A percentile compares a stretch with the other conserved stretches of the same genome.
Conservation (phyloP, 352 stramenopile species). For the Phytopythium montanum region DNA sequence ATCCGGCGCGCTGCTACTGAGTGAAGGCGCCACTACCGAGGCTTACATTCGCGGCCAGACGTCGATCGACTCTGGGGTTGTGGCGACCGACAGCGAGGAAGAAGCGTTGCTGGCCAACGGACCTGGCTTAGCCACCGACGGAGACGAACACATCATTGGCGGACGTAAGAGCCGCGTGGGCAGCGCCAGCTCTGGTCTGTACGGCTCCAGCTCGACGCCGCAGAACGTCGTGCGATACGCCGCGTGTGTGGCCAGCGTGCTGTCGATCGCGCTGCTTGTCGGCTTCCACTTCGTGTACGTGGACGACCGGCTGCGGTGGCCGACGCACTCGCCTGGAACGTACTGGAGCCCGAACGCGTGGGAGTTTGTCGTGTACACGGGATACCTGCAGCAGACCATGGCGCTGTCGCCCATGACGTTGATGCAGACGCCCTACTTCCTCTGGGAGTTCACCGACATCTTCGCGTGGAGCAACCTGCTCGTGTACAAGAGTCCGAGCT, state of each 20-base stretch:
- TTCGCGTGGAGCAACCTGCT: constrained; percentile 64
- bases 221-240: constrained; percentile 45
- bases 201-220: constrained; percentile 23
- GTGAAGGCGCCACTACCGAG: constrained; percentile 8
- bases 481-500: constrained; percentile 14
- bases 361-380: constrained; percentile 49
- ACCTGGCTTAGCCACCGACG: not conserved
- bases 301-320: constrained; percentile 23
- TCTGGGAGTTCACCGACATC: constrained; percentile 57
- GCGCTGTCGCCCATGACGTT: constrained; percentile 47
- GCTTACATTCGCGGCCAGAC: constrained; percentile 29
- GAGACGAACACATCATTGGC: constrained; percentile 28
- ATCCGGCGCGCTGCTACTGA: constrained; percentile 9
- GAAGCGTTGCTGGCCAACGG: not conserved
- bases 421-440: constrained; percentile 47
- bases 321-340: constrained; percentile 10
- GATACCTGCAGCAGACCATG: constrained; percentile 53
- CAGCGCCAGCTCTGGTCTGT: constrained; percentile 24
- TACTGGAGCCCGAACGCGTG: constrained; percentile 54
- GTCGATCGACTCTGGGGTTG: constrained; percentile 4
- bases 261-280: constrained; percentile 39
- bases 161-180: constrained; percentile 33
- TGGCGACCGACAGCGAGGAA: constrained; percentile 1
- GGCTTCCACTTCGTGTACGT: constrained; percentile 46
- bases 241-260: constrained; percentile 28